Conservation (phyloP, 2,329 filamentous ascomycete species). For the Podosphaera fusca region DNA sequence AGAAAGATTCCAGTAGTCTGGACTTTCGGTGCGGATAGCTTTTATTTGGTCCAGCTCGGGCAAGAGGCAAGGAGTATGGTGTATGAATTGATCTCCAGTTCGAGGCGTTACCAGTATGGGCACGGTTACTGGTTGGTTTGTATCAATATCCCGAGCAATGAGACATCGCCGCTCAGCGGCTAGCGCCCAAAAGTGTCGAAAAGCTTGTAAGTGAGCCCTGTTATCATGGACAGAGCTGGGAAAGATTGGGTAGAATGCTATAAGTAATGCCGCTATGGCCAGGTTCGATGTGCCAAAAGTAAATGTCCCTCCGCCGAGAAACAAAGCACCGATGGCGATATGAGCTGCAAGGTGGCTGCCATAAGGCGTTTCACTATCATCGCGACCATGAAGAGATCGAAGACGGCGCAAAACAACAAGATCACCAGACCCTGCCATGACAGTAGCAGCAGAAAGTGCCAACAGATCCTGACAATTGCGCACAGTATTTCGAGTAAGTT, state of each 20-base stretch:
- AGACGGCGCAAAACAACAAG: conserved; percentile 64
- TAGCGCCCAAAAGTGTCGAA: conserved; percentile 91
- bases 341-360: conserved; percentile 86
- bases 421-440: conserved; percentile 94
- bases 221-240: conserved; percentile 81
- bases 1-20: conserved; percentile 44
- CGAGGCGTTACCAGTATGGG: conserved; percentile 34
- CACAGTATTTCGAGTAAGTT: conserved; percentile 59
- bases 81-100: conserved; percentile 7
- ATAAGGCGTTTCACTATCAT: conserved; percentile 66
- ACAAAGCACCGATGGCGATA: conserved; percentile 73
- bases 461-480: conserved; percentile 80
- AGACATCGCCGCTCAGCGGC: conserved; percentile 78
- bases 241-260: conserved; percentile 86
- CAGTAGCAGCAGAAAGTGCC: conserved; percentile 57
- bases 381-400: conserved; percentile 66
- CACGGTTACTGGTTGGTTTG: conserved; percentile 52
- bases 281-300: conserved; percentile 78
- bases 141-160: conserved; percentile 68
- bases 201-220: conserved; percentile 80
- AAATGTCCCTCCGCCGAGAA: conserved; percentile 76
- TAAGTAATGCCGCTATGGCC: conserved; percentile 64
- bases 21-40: conserved; percentile 24
- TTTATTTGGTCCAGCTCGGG: conserved; percentile 26
- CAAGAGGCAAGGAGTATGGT: conserved; percentile 18